Evolutionary conservation across 31 red algal species (phyloP).

Genomic region (Porphyra umbilicalis): DNA sequence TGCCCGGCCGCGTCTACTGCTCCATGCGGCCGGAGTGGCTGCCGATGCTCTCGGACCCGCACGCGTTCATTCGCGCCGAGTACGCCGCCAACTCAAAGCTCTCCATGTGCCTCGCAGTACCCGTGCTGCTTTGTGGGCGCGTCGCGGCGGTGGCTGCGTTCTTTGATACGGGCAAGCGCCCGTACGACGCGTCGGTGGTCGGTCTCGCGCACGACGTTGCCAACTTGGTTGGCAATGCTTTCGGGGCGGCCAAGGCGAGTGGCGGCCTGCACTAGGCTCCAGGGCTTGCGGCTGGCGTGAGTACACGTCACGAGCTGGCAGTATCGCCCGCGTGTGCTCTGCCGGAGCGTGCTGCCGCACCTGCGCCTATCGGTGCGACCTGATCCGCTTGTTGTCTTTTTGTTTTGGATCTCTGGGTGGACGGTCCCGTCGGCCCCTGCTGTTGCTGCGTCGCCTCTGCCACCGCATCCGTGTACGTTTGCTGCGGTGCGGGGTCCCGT

Average conservation of each 20-base stretch:
- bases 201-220: constrained; percentile 48
- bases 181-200: constrained; percentile 33
- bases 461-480: not conserved
- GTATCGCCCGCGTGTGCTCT: not conserved
- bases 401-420: not conserved
- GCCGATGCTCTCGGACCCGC: constrained; percentile 28
- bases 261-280: not conserved
- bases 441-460: not conserved
- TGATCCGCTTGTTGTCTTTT: not conserved
- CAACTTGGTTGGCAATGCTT: constrained; percentile 36
- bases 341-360: no score
- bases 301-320: not conserved
- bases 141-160: constrained; percentile 53
- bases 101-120: constrained; percentile 45
- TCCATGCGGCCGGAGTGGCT: constrained; percentile 55
- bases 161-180: constrained; percentile 30
- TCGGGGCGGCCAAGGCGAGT: constrained; percentile 6
- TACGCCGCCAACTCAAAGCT: constrained; percentile 28
- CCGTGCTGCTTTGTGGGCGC: constrained; percentile 40
- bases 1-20: constrained; percentile 47
- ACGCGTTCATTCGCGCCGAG: constrained; percentile 47
- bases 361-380: no score
- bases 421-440: not conserved
- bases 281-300: not conserved
- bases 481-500: not conserved